A percentile compares a stretch with the other conserved stretches of the same genome.
phyloP scores from a whole-genome alignment of 1,284 basidiomycete species.

The Hymenochaete sp. region DNA sequence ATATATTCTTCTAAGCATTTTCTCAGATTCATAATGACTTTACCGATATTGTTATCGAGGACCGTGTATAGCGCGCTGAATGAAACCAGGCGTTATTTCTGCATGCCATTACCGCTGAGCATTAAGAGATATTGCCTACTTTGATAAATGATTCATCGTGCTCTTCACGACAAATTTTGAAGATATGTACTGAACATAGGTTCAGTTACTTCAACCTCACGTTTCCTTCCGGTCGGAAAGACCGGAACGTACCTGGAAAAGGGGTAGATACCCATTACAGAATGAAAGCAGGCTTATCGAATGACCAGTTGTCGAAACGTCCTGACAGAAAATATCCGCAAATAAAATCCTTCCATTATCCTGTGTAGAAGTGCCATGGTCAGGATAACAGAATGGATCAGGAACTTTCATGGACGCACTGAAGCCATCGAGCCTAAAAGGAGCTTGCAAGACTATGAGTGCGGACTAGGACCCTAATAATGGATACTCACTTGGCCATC shows the following conservation, averaged over 20 bases:
- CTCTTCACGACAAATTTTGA: conserved; percentile 57
- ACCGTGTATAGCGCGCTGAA: conserved; percentile 45
- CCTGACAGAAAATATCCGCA: conserved; percentile 42
- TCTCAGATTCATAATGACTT: conserved; percentile 35
- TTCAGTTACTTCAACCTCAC: not conserved
- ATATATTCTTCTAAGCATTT: conserved; percentile 37
- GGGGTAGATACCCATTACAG: conserved; percentile 47
- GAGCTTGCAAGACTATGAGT: too few species aligned
- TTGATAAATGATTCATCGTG: conserved; percentile 44
- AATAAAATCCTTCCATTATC: conserved; percentile 45
- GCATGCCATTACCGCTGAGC: not conserved
- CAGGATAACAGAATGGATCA: not conserved
- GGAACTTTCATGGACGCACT: conserved; percentile 23
- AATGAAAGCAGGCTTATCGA: conserved; percentile 42
- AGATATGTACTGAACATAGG: conserved; percentile 42
- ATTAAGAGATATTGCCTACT: conserved; percentile 33
- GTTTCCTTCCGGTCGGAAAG: not conserved
- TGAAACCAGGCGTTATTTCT: conserved; percentile 1
- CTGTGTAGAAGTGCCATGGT: conserved; percentile 28
- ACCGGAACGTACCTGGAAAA: conserved; percentile 40
- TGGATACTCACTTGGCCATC: conserved; percentile 40
- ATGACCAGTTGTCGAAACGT: conserved; percentile 34
- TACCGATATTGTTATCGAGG: conserved; percentile 43
- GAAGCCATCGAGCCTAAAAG: conserved; percentile 37
- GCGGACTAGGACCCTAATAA: not conserved